phyloP scores from a whole-genome alignment of 441 rosid genomes.

The Pelargonium myrrhifolium region DNA sequence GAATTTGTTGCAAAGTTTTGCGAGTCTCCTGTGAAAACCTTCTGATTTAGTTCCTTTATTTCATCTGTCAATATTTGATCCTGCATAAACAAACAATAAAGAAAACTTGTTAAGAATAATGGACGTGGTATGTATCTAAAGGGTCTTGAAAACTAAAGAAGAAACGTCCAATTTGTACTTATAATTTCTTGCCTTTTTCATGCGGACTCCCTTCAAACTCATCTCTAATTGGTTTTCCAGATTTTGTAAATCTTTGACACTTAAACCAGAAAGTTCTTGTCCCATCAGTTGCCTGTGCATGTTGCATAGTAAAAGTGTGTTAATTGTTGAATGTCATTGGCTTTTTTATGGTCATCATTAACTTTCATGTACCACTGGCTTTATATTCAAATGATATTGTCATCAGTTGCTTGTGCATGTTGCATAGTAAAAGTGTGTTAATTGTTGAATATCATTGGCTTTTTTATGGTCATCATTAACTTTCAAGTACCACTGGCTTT shows the following conservation, averaged over 20 bases:
- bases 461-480: neutral
- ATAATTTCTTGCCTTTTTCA: constrained; percentile 46
- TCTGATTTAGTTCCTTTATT: constrained; percentile 58
- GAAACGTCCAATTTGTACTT: neutral
- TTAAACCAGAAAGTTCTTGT: constrained; percentile 65
- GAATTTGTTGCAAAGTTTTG: constrained; percentile 6
- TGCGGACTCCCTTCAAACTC: constrained; percentile 57
- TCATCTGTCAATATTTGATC: constrained; percentile 45
- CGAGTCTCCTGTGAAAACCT: constrained; percentile 39
- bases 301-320: constrained; percentile 6
- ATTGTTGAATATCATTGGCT: constrained; percentile 12
- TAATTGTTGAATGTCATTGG: constrained; percentile 11
- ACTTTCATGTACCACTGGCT: too few relatives aligned
- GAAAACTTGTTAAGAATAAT: neutral
- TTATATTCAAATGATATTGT: too few relatives aligned
- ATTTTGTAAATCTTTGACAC: constrained; percentile 49
- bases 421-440: constrained; percentile 6
- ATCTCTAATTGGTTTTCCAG: constrained; percentile 74
- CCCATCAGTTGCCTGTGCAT: constrained; percentile 68
- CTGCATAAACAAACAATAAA: constrained; percentile 24
- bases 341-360: neutral
- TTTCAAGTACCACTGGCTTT: too few relatives aligned
- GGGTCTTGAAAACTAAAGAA: neutral
- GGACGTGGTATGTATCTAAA: neutral
- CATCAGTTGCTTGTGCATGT: constrained; percentile 52